Percentiles rank a stretch among this genome's conserved stretches.
These are phyloP conservation scores for Pouteria glomerata DNA, from an alignment of 148 eudicot species.

Conservation along the genomic window DNA sequence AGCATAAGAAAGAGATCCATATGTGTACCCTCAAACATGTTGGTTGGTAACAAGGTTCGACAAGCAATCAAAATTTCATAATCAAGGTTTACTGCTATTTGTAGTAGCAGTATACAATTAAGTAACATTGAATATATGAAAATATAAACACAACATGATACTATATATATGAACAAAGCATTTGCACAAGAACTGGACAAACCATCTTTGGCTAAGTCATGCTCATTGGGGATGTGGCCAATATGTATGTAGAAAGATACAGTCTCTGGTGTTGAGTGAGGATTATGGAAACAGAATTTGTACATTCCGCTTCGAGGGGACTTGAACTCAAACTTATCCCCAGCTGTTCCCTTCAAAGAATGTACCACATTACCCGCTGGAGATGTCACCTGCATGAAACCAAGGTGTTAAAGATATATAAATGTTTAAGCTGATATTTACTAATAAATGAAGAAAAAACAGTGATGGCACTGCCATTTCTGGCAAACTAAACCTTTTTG, in stretches of 20 bases:
- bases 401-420: not conserved
- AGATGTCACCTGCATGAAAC: slow-evolving; percentile 65
- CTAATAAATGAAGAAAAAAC: too few species aligned
- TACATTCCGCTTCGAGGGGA: slow-evolving; percentile 90
- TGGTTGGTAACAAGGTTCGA: not conserved
- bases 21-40: not conserved
- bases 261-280: slow-evolving; percentile 67
- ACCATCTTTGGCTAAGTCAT: slow-evolving; percentile 95
- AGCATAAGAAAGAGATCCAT: not conserved
- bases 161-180: not conserved
- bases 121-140: not conserved
- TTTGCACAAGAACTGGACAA: slow-evolving; percentile 21
- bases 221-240: slow-evolving; percentile 86
- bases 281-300: slow-evolving; percentile 87
- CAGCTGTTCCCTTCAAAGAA: slow-evolving; percentile 73
- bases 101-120: not conserved
- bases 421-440: not conserved
- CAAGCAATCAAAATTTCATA: not conserved
- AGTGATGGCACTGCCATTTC: not conserved
- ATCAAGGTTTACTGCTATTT: not conserved
- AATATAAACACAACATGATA: too few species aligned
- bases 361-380: slow-evolving; percentile 66
- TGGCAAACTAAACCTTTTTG: not conserved
- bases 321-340: slow-evolving; percentile 81
- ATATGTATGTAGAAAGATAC: slow-evolving; percentile 89